phyloP scores from a whole-genome alignment of 2,329 filamentous ascomycete genomes.

The Sphaerulina populicola region DNA sequence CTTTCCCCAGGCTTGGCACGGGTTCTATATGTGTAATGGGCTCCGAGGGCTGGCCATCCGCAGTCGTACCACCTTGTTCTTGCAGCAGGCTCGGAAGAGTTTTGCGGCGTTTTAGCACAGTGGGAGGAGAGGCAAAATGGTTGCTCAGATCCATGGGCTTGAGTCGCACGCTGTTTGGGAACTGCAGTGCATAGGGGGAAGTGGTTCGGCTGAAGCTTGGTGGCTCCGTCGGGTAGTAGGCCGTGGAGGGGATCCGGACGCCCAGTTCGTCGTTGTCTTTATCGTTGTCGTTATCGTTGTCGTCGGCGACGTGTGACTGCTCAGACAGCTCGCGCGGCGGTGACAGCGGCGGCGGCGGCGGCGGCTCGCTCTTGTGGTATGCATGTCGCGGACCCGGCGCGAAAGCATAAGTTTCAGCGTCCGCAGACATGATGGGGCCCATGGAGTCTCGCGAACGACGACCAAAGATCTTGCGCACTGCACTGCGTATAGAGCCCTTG shows the following conservation, averaged over 20 bases:
- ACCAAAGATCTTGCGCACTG: constrained; percentile 33
- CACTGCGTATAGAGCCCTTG: constrained; percentile 32
- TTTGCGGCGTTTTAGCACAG: constrained; percentile 25
- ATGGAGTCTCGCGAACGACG: constrained; percentile 27
- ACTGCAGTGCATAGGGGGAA: constrained; percentile 33
- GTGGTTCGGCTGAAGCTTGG: constrained; percentile 18
- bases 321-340: constrained; percentile 19
- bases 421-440: constrained; percentile 5
- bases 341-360: constrained; percentile 14
- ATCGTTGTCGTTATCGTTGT: background rate
- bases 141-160: constrained; percentile 33
- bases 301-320: background rate
- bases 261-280: constrained; percentile 5
- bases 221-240: constrained; percentile 4
- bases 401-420: constrained; percentile 2
- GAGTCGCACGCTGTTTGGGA: constrained; percentile 32
- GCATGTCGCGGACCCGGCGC: constrained; percentile 23
- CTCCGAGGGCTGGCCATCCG: constrained; percentile 9
- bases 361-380: constrained; percentile 29
- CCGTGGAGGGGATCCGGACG: constrained; percentile 1
- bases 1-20: constrained; percentile 3
- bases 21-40: background rate
- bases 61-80: constrained; percentile 23
- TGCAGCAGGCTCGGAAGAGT: constrained; percentile 30
- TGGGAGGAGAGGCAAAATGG: constrained; percentile 26